Base-by-base conservation (phyloP, 768 basidiomycete species). In the Amanita fuliginea region DNA sequence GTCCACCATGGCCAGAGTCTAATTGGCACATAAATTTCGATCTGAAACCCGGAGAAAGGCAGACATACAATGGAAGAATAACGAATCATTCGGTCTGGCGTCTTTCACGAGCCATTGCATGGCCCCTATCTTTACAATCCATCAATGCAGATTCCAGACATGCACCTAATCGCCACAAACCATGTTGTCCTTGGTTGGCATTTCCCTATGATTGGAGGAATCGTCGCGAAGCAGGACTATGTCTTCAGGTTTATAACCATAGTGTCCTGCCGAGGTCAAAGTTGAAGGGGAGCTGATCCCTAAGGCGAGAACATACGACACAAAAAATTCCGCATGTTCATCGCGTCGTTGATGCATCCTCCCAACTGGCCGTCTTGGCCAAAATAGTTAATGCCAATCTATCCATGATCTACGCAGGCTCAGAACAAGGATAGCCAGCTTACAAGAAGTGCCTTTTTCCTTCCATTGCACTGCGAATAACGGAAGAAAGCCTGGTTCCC, bases 1-100 rank as follows among this genome's bases (percentile, higher is more conserved):
- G 93, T 11, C 91, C 93, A 33, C 95, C 95, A 55, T 98, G 95
- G 11, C 94, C 94, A 4, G 92, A 95, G 63, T 90, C 88, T 88
- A 37, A 0, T 16, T 47, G 32, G 42, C 30, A 13, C 39, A 18
- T 34, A 30, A 6, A 18, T 9, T 22, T 11, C 1, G n/a, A 19
- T 21, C 3, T 18, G 22, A 28, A 3, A 42, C 39, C 21, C 13
- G 11, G 18, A 19, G 9, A 44, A 7, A 3, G 4, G 30, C 13
- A 18, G 1, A 63, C 77, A 50, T 51, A 86, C 87, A 94, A 55
- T 93, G 92, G 74, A 94, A 87, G 71, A 93, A 92, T 28, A 94
- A 69, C 3, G 92, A 82, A 57, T 95, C 91, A 54, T 92, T 83
- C 1, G 88, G 80, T 14, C 68, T 67, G 10, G 94, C 92, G 53